Evolutionary conservation across 441 rosid genomes (phyloP).

Genomic region (Melastoma candidum): DNA sequence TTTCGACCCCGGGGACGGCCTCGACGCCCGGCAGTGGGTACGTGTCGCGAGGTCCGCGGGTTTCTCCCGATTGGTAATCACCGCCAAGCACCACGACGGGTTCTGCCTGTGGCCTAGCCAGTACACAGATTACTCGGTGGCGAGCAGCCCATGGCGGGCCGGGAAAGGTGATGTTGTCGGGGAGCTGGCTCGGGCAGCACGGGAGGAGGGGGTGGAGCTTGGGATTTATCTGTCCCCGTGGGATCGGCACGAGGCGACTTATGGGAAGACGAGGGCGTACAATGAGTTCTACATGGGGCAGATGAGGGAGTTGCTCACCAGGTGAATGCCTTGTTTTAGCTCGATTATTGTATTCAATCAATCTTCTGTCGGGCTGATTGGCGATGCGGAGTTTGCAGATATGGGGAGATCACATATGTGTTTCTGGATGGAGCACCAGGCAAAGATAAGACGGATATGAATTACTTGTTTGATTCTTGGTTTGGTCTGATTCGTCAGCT

Average conservation of each 20-base stretch:
- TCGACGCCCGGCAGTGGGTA: slow-evolving; percentile 78
- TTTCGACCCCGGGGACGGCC: slow-evolving; percentile 43
- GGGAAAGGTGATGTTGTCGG: slow-evolving; percentile 70
- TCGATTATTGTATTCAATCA: not conserved
- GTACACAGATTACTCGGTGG: slow-evolving; percentile 66
- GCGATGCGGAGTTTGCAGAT: slow-evolving; percentile 25
- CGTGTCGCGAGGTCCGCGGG: slow-evolving; percentile 60
- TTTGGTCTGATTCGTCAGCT: slow-evolving; percentile 68
- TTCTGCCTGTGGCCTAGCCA: slow-evolving; percentile 85
- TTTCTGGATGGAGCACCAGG: slow-evolving; percentile 85
- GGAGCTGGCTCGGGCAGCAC: slow-evolving; percentile 59
- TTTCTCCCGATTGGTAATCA: slow-evolving; percentile 63
- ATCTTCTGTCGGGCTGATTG: slow-evolving; percentile 1
- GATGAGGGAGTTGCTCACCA: slow-evolving; percentile 71
- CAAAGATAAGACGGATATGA: slow-evolving; percentile 67
- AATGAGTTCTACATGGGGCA: slow-evolving; percentile 80
- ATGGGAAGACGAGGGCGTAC: slow-evolving; percentile 69
- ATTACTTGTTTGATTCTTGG: slow-evolving; percentile 69
- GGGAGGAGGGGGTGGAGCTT: slow-evolving; percentile 42
- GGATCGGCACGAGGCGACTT: slow-evolving; percentile 74
- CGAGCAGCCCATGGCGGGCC: slow-evolving; percentile 51
- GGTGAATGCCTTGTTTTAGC: slow-evolving; percentile 22
- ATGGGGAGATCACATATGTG: slow-evolving; percentile 77
- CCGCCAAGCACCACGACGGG: slow-evolving; percentile 95
- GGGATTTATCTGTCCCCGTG: slow-evolving; percentile 90